Evolutionary conservation across 108 stramenopile species (phyloP).

Genomic region (Nitzschia palea): DNA sequence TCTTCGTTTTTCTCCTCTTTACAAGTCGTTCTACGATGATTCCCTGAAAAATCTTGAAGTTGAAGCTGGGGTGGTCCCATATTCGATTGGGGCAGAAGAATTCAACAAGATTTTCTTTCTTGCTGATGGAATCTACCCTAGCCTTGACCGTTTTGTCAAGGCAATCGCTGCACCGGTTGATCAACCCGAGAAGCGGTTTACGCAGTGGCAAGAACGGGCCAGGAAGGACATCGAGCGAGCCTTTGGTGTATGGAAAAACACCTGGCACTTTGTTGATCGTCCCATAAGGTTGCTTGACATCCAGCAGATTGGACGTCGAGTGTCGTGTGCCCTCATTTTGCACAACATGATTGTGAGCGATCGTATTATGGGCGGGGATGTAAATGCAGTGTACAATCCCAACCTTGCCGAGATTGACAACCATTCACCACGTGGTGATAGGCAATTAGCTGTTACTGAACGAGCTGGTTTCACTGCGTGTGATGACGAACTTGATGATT

Average conservation of each 20-base stretch:
- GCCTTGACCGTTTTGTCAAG: constrained; percentile 15
- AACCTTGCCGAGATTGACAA: no score
- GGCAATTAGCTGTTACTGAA: no score
- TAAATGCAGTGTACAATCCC: constrained; percentile 7
- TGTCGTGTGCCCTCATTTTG: background rate
- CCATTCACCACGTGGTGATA: no score
- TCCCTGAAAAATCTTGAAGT: background rate
- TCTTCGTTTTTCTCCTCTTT: background rate
- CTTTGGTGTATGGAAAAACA: constrained; percentile 19
- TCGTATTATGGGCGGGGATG: constrained; percentile 20
- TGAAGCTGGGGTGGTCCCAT: constrained; percentile 13
- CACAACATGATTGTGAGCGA: constrained; percentile 31
- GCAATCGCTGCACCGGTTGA: constrained; percentile 6
- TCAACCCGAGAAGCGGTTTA: background rate
- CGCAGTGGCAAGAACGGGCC: constrained; percentile 23
- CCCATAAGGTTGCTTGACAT: constrained; percentile 4
- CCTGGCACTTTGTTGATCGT: constrained; percentile 4
- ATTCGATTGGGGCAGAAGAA: constrained; percentile 2
- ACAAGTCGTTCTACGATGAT: background rate
- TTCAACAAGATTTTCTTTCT: constrained; percentile 25
- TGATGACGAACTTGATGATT: no score
- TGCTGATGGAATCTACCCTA: constrained; percentile 43
- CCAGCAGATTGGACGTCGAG: background rate
- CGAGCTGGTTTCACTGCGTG: no score
- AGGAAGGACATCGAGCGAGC: constrained; percentile 30